phyloP scores from a whole-genome alignment of 2,329 filamentous ascomycete genomes.

The Chalaropsis ovoidea region DNA sequence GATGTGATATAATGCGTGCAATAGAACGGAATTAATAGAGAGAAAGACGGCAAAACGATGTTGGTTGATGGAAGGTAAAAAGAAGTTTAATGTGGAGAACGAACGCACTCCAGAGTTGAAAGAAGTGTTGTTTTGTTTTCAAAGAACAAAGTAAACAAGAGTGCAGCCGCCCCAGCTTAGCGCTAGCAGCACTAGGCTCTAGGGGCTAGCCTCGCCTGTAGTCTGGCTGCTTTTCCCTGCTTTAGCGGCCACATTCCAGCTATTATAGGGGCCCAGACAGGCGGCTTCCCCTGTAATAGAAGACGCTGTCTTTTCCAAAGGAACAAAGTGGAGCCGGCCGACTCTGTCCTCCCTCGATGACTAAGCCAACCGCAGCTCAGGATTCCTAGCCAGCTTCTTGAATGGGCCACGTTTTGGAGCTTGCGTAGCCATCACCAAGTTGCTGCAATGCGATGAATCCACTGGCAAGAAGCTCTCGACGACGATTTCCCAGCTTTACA shows the following conservation, averaged over 20 bases:
- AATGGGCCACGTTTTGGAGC: conserved; percentile 26
- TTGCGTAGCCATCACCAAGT: conserved; percentile 23
- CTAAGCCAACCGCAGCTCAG: conserved; percentile 12
- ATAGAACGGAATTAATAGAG: not conserved
- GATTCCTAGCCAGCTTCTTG: conserved; percentile 17
- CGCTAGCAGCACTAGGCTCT: not conserved
- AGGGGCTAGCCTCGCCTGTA: not conserved
- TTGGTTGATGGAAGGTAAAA: not conserved
- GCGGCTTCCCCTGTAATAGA: not conserved
- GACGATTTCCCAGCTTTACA: not conserved
- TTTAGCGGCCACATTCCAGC: not conserved
- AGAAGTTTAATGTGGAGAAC: conserved; percentile 13
- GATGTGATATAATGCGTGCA: not conserved
- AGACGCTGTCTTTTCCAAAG: not conserved
- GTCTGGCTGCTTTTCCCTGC: not conserved
- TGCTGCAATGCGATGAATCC: conserved; percentile 12
- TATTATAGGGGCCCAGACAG: not conserved
- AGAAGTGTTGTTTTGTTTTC: conserved; percentile 1
- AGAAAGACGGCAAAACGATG: not conserved
- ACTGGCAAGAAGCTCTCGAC: conserved; percentile 16
- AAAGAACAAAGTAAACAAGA: not conserved
- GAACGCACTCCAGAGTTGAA: not conserved
- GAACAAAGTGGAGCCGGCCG: not conserved
- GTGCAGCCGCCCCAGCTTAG: not conserved
- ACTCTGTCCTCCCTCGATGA: conserved; percentile 7